Evolutionary conservation across 345 rosid species (phyloP).

Genomic region (Salix arbutifolia): DNA sequence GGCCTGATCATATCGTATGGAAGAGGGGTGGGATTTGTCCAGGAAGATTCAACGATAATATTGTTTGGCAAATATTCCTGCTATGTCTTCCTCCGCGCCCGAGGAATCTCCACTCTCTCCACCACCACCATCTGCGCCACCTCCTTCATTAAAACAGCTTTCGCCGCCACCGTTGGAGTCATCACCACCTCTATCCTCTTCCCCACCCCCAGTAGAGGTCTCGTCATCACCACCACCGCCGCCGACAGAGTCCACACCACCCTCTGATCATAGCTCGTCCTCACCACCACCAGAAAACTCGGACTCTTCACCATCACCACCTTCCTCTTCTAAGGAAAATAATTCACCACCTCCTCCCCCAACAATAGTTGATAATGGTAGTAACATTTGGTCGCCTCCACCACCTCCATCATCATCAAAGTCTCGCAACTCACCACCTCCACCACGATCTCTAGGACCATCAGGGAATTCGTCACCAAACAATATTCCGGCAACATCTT

Average conservation of each 20-base stretch:
- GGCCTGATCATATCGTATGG: constrained; percentile 9
- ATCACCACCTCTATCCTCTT: constrained; percentile 21
- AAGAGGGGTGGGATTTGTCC: constrained; percentile 24
- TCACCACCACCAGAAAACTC: constrained; percentile 29
- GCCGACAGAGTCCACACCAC: constrained; percentile 18
- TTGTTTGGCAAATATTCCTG: constrained; percentile 4
- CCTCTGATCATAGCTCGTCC: background rate
- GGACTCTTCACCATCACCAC: constrained; percentile 31
- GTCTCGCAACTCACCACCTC: constrained; percentile 24
- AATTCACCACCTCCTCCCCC: constrained; percentile 5
- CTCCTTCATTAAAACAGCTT: constrained; percentile 17
- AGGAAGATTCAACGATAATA: background rate
- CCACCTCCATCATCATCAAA: constrained; percentile 34
- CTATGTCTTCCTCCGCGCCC: constrained; percentile 20
- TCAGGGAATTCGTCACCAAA: constrained; percentile 10
- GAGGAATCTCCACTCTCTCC: constrained; percentile 18
- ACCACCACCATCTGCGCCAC: constrained; percentile 13
- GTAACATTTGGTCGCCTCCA: background rate
- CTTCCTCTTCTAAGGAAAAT: background rate
- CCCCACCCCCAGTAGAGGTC: background rate
- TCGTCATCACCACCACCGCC: constrained; percentile 22
- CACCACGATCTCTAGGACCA: constrained; percentile 21
- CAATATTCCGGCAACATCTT: background rate
- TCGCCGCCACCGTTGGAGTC: constrained; percentile 6
- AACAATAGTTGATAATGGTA: background rate